Conservation (phyloP, 2,329 filamentous ascomycete species). For the Lecanosticta acicola region DNA sequence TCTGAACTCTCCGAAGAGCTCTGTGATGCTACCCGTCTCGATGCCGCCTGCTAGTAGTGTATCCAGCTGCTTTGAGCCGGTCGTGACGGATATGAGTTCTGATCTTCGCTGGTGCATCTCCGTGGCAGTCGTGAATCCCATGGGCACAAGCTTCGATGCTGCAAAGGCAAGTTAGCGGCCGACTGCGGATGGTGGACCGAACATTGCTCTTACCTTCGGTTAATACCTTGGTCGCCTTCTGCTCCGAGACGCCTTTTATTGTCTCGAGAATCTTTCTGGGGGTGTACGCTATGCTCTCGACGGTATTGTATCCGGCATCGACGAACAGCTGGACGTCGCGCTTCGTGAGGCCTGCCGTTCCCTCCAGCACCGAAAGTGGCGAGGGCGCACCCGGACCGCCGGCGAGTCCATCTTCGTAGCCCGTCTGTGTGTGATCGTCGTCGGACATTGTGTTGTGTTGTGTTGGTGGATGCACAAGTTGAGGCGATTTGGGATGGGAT, state of each 20-base stretch:
- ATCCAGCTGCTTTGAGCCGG: conserved; percentile 94
- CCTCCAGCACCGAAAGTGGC: conserved; percentile 78
- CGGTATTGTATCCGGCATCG: conserved; percentile 89
- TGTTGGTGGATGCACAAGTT: neutral
- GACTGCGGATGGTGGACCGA: no score
- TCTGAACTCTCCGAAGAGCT: conserved; percentile 95
- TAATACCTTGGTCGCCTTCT: conserved; percentile 88
- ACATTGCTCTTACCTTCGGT: conserved; percentile 68
- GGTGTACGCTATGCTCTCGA: conserved; percentile 94
- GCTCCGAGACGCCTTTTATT: conserved; percentile 59
- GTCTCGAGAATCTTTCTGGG: conserved; percentile 62
- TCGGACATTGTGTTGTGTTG: conserved; percentile 40
- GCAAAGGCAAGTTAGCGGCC: conserved; percentile 2
- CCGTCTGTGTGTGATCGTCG: conserved; percentile 63
- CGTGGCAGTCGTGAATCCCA: conserved; percentile 98
- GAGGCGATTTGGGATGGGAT: neutral
- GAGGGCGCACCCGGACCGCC: conserved; percentile 90
- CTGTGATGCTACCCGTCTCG: conserved; percentile 95
- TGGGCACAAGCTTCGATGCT: conserved; percentile 94
- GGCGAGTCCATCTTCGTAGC: conserved; percentile 66
- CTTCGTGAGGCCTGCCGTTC: conserved; percentile 81
- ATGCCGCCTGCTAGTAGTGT: conserved; percentile 90
- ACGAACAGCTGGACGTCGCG: conserved; percentile 90
- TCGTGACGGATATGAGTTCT: conserved; percentile 96
- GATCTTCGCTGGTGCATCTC: conserved; percentile 98